These are phyloP conservation scores for Fusarium albosuccineum DNA, from an alignment of 2,329 filamentous ascomycete species.

Conservation along the genomic window DNA sequence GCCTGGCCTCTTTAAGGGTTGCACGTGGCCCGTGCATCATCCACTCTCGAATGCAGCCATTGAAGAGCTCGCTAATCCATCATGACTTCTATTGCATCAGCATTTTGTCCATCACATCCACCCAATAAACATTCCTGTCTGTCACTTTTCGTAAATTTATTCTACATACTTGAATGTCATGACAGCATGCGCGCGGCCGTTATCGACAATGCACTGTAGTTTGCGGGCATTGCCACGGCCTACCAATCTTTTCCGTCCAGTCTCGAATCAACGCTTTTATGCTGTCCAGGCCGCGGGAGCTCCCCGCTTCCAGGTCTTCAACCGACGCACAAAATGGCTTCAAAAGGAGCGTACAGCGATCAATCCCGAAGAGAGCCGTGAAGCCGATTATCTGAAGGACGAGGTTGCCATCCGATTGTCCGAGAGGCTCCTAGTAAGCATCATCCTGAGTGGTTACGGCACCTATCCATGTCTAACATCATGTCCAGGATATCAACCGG, in stretches of 20 bases:
- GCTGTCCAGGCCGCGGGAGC: conserved; percentile 83
- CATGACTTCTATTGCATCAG: conserved; percentile 46
- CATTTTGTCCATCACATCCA: conserved; percentile 18
- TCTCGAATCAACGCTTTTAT: conserved; percentile 67
- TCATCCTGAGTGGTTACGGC: background rate
- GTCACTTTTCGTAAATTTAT: conserved; percentile 14
- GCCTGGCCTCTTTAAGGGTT: conserved; percentile 23
- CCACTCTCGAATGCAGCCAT: conserved; percentile 33
- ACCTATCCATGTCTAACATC: conserved; percentile 27
- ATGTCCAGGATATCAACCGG: conserved; percentile 86
- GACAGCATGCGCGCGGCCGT: conserved; percentile 46
- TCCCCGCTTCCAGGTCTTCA: conserved; percentile 91
- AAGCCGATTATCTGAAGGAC: conserved; percentile 93
- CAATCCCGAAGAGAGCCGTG: conserved; percentile 77
- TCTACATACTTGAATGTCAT: conserved; percentile 46
- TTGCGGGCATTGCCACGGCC: conserved; percentile 40
- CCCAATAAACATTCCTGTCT: background rate
- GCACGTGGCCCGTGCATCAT: conserved; percentile 39
- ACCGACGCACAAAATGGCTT: conserved; percentile 85
- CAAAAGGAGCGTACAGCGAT: conserved; percentile 89
- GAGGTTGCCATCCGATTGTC: conserved; percentile 88
- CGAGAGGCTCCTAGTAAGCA: conserved; percentile 81
- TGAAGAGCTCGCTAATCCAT: conserved; percentile 42
- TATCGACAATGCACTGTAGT: conserved; percentile 45
- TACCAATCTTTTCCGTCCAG: conserved; percentile 25